Conservation (phyloP, 163 green algal species). For the Scenedesmus sp. region DNA sequence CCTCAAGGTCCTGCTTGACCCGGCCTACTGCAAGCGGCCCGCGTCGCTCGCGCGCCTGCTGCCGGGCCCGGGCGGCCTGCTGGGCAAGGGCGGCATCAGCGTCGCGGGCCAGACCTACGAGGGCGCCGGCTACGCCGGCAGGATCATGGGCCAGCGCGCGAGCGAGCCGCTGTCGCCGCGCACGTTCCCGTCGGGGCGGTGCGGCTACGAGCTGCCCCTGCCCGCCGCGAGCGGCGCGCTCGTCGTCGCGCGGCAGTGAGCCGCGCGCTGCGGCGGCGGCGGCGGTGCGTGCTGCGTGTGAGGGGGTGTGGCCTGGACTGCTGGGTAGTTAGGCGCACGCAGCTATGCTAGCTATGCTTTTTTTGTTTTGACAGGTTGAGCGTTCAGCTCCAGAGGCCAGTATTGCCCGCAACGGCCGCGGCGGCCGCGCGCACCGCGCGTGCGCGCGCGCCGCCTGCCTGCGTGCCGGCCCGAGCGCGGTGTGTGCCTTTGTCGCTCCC, state of each 20-base stretch:
- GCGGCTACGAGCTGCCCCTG: constrained; percentile 16
- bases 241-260: constrained; percentile 7
- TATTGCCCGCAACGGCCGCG: too few relatives aligned
- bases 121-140: not conserved
- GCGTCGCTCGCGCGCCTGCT: constrained; percentile 1
- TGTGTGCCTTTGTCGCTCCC: too few relatives aligned
- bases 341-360: too few relatives aligned
- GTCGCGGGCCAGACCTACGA: constrained; percentile 16
- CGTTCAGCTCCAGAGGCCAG: too few relatives aligned
- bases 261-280: not conserved
- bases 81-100: constrained; percentile 4
- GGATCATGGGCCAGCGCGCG: not conserved
- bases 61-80: not conserved
- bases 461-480: too few relatives aligned
- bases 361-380: too few relatives aligned
- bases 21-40: not conserved
- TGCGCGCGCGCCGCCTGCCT: too few relatives aligned
- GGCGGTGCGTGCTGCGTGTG: too few relatives aligned
- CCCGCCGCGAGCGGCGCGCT: constrained; percentile 26
- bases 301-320: too few relatives aligned
- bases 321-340: too few relatives aligned
- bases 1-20: too few relatives aligned
- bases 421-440: too few relatives aligned
- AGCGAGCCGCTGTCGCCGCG: not conserved
- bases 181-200: constrained; percentile 4